phyloP scores from a whole-genome alignment of 2,329 filamentous ascomycete genomes.

The Pestalotiopsis sp. region DNA sequence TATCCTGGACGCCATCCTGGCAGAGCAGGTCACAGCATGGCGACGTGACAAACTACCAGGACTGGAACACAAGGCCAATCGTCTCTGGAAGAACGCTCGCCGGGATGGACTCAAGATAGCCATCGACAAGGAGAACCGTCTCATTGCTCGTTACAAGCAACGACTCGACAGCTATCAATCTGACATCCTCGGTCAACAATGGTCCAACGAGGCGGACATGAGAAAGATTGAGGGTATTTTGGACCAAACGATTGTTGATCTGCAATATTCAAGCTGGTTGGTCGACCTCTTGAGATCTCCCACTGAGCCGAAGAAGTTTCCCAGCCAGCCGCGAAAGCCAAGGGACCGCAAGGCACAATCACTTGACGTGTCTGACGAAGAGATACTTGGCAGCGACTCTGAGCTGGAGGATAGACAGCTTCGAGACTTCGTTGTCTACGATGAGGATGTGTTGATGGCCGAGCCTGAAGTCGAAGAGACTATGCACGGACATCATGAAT shows the following conservation, averaged over 20 bases:
- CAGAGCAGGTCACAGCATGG: constrained; percentile 58
- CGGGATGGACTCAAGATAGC: constrained; percentile 40
- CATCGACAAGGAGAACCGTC: constrained; percentile 45
- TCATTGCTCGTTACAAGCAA: constrained; percentile 43
- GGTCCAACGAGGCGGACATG: constrained; percentile 55
- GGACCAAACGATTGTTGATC: constrained; percentile 66
- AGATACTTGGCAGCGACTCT: constrained; percentile 52
- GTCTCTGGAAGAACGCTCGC: constrained; percentile 62
- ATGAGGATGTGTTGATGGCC: constrained; percentile 22
- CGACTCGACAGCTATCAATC: constrained; percentile 59
- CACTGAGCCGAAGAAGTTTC: constrained; percentile 40
- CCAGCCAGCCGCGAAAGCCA: constrained; percentile 22
- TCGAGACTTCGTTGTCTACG: constrained; percentile 52
- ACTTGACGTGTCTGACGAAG: constrained; percentile 42
- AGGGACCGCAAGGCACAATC: constrained; percentile 22
- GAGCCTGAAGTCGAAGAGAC: background rate
- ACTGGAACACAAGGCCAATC: constrained; percentile 57
- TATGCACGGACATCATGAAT: background rate
- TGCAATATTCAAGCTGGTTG: constrained; percentile 55
- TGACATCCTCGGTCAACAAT: constrained; percentile 55
- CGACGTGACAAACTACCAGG: constrained; percentile 57
- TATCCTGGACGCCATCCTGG: constrained; percentile 57
- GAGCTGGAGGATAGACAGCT: constrained; percentile 41
- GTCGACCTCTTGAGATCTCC: constrained; percentile 47
- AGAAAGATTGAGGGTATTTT: constrained; percentile 58